Evolutionary conservation across 2,329 filamentous ascomycete genomes (phyloP), one percentile per base, ranked within the genome.

Genomic region (Thelonectria olida): DNA sequence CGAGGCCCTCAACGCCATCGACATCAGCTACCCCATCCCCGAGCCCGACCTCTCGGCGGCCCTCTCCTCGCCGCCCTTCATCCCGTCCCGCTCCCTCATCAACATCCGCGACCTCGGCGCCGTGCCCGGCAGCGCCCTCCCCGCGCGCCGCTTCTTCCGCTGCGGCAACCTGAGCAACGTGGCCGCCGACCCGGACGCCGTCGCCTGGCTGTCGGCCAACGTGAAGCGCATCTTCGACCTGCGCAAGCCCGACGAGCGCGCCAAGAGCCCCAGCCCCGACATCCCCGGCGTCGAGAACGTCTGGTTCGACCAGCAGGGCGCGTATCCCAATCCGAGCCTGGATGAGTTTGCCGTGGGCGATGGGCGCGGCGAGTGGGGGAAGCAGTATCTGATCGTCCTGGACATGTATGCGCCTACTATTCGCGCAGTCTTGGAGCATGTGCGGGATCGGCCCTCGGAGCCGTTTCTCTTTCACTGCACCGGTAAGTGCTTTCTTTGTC

Each of bases 381-480:
- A 68, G 15, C 83, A 84, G 79, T 84, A 86, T 63, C 62, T 84
- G 60, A 77, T 79, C 53, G 77, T 85, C 44, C 65, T 83, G 48
- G 67, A 76, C 8, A 72, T 76, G 15, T 85, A 85, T 68, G 66
- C 58, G 53, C 75, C 75, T 7, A 77, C 74, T 19, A 80, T 84
- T 65, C 76, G 71, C 38, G 77, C 76, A 7, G 74, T 87, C 6
- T 74, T 87, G 23, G 77, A 82, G 67, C 80, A 82, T 58, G 74
- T 86, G 9, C 74, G 81, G 50, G 83, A 86, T 62, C 73, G 75
- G 10, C 79, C 80, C 7, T 58, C 68, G 1, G 78, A 83, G 67
- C 76, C 79, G 15, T 78, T 85, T 60, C 62, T 86, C 48, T 81
- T 87, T 39, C 85, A 87, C 69, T 87, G 84, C 69, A 85, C 81